Conservation (phyloP, 257 asterid genomes). For the Petunia secreta region DNA sequence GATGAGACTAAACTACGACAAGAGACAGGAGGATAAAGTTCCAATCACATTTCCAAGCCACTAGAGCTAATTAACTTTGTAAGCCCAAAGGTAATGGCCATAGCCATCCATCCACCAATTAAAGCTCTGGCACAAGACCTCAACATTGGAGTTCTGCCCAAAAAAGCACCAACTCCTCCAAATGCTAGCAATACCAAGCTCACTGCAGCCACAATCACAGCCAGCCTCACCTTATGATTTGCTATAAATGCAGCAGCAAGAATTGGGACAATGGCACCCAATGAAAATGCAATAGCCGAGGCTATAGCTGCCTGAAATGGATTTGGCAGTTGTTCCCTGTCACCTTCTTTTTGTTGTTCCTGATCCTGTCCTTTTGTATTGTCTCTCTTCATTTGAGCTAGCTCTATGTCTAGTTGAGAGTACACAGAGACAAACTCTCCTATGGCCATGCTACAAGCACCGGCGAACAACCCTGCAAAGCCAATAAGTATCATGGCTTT, state of each 20-base stretch:
- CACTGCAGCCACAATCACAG: slow-evolving; percentile 51
- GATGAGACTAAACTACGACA: not conserved
- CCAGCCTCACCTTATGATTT: slow-evolving; percentile 48
- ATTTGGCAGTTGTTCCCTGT: slow-evolving; percentile 54
- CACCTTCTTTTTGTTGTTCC: not conserved
- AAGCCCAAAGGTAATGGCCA: slow-evolving; percentile 71
- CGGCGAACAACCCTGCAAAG: slow-evolving; percentile 69
- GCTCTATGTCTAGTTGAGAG: slow-evolving; percentile 67
- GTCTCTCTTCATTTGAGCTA: slow-evolving; percentile 60
- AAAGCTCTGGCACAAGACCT: slow-evolving; percentile 57
- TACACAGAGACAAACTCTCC: slow-evolving; percentile 75
- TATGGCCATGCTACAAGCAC: slow-evolving; percentile 84
- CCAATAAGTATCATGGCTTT: slow-evolving; percentile 63
- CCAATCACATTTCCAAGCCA: slow-evolving; percentile 48
- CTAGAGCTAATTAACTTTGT: slow-evolving; percentile 54
- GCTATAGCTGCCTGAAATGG: slow-evolving; percentile 69
- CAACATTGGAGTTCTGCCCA: slow-evolving; percentile 52
- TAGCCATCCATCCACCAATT: slow-evolving; percentile 79
- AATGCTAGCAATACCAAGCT: slow-evolving; percentile 54
- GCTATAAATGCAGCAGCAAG: slow-evolving; percentile 61
- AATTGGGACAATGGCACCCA: slow-evolving; percentile 66
- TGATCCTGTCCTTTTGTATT: not conserved
- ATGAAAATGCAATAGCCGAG: slow-evolving; percentile 58
- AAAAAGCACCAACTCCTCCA: slow-evolving; percentile 58
- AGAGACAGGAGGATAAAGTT: not conserved